Base-by-base conservation (phyloP, 192 early-diverging fungal genomes). In the Coemansia sp. region DNA sequence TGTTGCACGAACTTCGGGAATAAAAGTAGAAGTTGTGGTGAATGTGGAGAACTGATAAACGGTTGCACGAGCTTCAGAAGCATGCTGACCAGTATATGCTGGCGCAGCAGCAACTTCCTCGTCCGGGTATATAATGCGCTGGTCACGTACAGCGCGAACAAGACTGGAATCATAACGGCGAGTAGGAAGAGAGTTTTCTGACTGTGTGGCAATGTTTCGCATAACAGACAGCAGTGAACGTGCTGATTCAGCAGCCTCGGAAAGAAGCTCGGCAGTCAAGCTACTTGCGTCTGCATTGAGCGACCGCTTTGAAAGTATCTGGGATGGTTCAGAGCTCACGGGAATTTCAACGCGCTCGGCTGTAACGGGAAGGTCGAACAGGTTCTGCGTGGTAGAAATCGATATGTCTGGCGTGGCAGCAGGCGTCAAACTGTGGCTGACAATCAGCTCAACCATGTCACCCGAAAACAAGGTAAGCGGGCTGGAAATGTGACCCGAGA, bases 211-310 rank as follows among this genome's bases (percentile, higher is more conserved):
- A 47, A 67, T 59, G 26, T 67, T 60, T 21, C 65, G 64, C 65
- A 73, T 73, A 14, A 25, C 65, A 6, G 71, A 73, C 3, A 73
- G 60, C 12, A 73, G 28, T 7, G 71, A 73, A 2, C 40, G 52
- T 4, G 65, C 71, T 1, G 65, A 73, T 19, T 46, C 61, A 6
- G 57, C 14, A 11, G 68, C 68, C 20, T 60, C 65, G 14, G 57
- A 19, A 4, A 58, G 25, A 36, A n/a, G n/a, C 15, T 56, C 54
- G 11, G 50, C 50, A 52, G 47, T 49, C 1, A 49, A 14, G 15
- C 47, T 49, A n/a, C 47, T 49, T 52, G 50, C 44, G 28, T 59
- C 38, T 10, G 40, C 10, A 36, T 46, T 11, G 17, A 9, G 21
- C 2, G 50, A 22, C 12, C 63, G 53, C 28, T 64, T 64, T 15